Percentiles rank a stretch among this genome's conserved stretches.
These are phyloP conservation scores for Asterochloris sp. DNA, from an alignment of 139 green algal species.

Conservation along the genomic window DNA sequence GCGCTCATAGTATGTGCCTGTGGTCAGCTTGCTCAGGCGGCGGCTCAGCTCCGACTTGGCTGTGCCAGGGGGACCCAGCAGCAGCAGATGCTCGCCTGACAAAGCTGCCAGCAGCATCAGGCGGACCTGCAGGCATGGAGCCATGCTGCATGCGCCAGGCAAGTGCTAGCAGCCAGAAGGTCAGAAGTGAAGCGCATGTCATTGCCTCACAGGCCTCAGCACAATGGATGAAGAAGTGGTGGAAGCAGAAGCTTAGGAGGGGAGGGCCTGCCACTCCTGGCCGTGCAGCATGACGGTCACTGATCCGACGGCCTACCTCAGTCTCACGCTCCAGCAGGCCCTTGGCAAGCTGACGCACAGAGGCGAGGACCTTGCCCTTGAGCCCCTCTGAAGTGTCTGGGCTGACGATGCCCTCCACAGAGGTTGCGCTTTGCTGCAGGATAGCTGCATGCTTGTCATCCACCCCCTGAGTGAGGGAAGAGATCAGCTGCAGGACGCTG, in stretches of 20 bases:
- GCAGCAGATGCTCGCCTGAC: slow-evolving; percentile 84
- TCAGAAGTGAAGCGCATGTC: too few relatives aligned
- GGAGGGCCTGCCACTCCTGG: not conserved
- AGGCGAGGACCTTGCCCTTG: slow-evolving; percentile 41
- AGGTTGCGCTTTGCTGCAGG: not conserved
- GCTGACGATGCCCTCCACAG: not conserved
- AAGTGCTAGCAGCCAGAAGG: not conserved
- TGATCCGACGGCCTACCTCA: slow-evolving; percentile 49
- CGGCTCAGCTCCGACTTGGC: slow-evolving; percentile 91
- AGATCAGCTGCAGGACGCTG: slow-evolving; percentile 49
- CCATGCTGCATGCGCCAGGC: not conserved
- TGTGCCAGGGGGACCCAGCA: slow-evolving; percentile 80
- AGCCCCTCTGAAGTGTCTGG: slow-evolving; percentile 25
- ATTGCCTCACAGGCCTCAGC: too few relatives aligned
- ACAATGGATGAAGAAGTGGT: not conserved
- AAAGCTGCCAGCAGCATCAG: slow-evolving; percentile 71
- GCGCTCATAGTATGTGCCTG: slow-evolving; percentile 86
- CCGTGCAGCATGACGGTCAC: too few relatives aligned
- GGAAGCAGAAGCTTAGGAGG: not conserved
- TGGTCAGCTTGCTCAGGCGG: slow-evolving; percentile 60
- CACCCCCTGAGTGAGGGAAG: slow-evolving; percentile 46
- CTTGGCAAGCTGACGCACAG: slow-evolving; percentile 59
- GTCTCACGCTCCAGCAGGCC: slow-evolving; percentile 82
- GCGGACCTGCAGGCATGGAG: slow-evolving; percentile 15
- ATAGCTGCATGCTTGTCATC: slow-evolving; percentile 38